These are phyloP conservation scores for Penicillium chermesinum DNA, from an alignment of 495 filamentous ascomycete genomes.

Conservation along the genomic window DNA sequence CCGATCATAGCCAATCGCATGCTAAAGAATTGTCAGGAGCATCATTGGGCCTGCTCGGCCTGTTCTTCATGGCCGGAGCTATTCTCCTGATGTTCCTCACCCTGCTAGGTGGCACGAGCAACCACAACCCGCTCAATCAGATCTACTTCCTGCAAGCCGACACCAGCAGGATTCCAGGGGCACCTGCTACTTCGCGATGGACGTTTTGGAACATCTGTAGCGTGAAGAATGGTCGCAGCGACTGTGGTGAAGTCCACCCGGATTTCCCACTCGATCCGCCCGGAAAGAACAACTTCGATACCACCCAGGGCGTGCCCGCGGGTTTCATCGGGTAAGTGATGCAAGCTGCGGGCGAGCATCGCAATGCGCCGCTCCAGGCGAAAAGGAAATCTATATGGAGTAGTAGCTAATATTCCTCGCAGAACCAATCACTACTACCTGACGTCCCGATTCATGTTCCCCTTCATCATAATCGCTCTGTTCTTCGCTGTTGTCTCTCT, in stretches of 20 bases:
- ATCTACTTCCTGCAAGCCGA: conserved; percentile 80
- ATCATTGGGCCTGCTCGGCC: conserved; percentile 53
- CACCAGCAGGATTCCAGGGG: conserved; percentile 63
- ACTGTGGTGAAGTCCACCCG: conserved; percentile 50
- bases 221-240: conserved; percentile 44
- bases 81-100: conserved; percentile 76
- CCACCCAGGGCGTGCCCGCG: conserved; percentile 48
- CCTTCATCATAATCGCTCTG: conserved; percentile 64
- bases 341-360: neutral
- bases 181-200: conserved; percentile 68
- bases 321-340: conserved; percentile 50
- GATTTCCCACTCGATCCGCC: conserved; percentile 64
- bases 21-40: conserved; percentile 31
- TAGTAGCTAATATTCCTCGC: conserved; percentile 6
- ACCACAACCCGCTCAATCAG: conserved; percentile 57
- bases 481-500: conserved; percentile 60
- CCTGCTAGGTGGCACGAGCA: conserved; percentile 62
- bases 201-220: conserved; percentile 78
- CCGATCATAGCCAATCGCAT: conserved; percentile 2
- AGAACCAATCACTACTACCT: conserved; percentile 59
- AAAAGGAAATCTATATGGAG: neutral
- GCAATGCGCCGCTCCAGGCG: neutral
- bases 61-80: conserved; percentile 70
- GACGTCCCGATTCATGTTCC: conserved; percentile 63
- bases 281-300: conserved; percentile 52